Evolutionary conservation across 2,329 filamentous ascomycete species (phyloP).

Genomic region (Neoscytalidium dimidiatum): DNA sequence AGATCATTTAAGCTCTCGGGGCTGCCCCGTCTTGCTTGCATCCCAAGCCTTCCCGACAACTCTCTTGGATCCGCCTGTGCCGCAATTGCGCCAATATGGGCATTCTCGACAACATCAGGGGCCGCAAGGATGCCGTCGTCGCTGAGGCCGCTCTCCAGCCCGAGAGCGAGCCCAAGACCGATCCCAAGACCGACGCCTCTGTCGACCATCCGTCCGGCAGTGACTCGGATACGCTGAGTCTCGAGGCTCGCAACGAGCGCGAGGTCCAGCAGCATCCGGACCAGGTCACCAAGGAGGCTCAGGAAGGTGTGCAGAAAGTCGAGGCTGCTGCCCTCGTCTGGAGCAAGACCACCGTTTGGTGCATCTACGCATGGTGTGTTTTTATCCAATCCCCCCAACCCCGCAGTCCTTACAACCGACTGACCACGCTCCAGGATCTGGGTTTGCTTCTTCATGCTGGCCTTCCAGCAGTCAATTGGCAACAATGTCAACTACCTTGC

Average conservation of each 20-base stretch:
- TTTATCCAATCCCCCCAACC: neutral
- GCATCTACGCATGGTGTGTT: conserved; percentile 41
- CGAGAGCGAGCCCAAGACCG: conserved; percentile 1
- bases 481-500: conserved; percentile 43
- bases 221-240: conserved; percentile 26
- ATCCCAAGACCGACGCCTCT: conserved; percentile 12
- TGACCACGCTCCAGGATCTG: conserved; percentile 41
- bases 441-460: conserved; percentile 53
- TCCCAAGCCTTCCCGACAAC: neutral
- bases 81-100: conserved; percentile 4
- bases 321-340: conserved; percentile 45
- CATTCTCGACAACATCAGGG: conserved; percentile 1
- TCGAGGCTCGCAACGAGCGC: conserved; percentile 34
- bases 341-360: conserved; percentile 39
- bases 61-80: neutral
- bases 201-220: conserved; percentile 21
- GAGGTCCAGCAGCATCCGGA: conserved; percentile 32
- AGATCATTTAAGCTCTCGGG: neutral
- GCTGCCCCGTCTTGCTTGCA: neutral
- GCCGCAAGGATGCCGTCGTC: conserved; percentile 10
- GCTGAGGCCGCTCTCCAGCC: neutral
- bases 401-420: neutral
- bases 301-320: conserved; percentile 41
- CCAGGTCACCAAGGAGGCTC: conserved; percentile 31
- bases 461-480: conserved; percentile 46